Percentiles rank a stretch among this genome's conserved stretches.
These are phyloP conservation scores for Chalciporus chontae DNA, from an alignment of 768 basidiomycete species.

Conservation along the genomic window DNA sequence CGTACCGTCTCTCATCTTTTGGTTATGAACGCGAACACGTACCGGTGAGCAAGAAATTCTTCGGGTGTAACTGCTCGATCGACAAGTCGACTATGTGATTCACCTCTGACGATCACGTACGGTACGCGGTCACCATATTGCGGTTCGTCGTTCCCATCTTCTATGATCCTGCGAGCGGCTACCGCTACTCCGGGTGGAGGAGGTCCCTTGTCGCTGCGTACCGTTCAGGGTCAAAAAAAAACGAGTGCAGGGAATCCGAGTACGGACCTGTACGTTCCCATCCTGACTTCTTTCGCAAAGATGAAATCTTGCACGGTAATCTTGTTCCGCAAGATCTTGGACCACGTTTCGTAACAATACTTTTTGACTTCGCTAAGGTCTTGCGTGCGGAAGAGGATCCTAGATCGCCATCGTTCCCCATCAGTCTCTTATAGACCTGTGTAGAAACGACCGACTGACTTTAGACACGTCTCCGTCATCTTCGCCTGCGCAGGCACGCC, in stretches of 20 bases:
- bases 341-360: slow-evolving; percentile 83
- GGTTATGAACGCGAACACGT: slow-evolving; percentile 7
- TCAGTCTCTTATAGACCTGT: no score
- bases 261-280: slow-evolving; percentile 86
- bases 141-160: slow-evolving; percentile 78
- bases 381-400: slow-evolving; percentile 86
- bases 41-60: slow-evolving; percentile 66
- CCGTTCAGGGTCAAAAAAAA: not conserved
- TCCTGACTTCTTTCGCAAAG: slow-evolving; percentile 88
- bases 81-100: slow-evolving; percentile 60
- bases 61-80: slow-evolving; percentile 74
- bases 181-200: slow-evolving; percentile 93
- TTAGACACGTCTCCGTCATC: slow-evolving; percentile 86
- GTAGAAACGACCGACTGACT: slow-evolving; percentile 54
- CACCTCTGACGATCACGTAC: slow-evolving; percentile 76
- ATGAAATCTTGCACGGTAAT: slow-evolving; percentile 90
- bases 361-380: slow-evolving; percentile 87
- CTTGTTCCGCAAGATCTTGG: slow-evolving; percentile 74
- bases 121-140: slow-evolving; percentile 94
- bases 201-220: slow-evolving; percentile 70
- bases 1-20: no score
- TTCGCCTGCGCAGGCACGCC: slow-evolving; percentile 88
- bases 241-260: no score
- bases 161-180: slow-evolving; percentile 67
- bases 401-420: slow-evolving; percentile 28